Conservation (phyloP, 345 rosid species). For the Syzygium aromaticum region DNA sequence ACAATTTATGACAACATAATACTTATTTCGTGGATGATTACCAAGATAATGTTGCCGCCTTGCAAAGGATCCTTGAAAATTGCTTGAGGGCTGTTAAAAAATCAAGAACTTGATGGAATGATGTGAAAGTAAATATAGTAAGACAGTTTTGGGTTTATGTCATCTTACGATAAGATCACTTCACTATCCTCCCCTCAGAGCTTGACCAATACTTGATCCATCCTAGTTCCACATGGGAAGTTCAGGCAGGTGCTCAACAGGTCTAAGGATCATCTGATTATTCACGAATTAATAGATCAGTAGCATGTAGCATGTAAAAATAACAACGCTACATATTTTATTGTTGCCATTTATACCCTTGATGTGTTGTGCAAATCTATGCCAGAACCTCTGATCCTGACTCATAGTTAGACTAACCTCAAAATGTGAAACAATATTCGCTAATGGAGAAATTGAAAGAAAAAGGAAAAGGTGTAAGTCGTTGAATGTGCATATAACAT, state of each 20-base stretch:
- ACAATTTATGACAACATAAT: neutral
- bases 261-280: slow-evolving; percentile 57
- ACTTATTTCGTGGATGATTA: slow-evolving; percentile 16
- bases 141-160: neutral
- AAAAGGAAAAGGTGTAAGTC: neutral
- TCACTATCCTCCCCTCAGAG: slow-evolving; percentile 96
- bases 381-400: neutral
- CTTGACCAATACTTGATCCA: slow-evolving; percentile 94
- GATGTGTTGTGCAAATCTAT: neutral
- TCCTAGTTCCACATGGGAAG: slow-evolving; percentile 97
- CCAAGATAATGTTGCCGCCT: slow-evolving; percentile 88
- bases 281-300: neutral
- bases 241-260: slow-evolving; percentile 78
- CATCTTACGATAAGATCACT: slow-evolving; percentile 85
- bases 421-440: neutral
- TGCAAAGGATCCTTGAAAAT: slow-evolving; percentile 92
- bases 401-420: neutral
- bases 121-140: neutral
- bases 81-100: slow-evolving; percentile 66
- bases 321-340: neutral
- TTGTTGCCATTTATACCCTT: neutral
- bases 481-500: neutral
- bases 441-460: neutral
- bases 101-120: neutral
- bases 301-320: neutral